Base-by-base conservation (phyloP, 176 grass and related monocot genomes). In the Typha latifolia region DNA sequence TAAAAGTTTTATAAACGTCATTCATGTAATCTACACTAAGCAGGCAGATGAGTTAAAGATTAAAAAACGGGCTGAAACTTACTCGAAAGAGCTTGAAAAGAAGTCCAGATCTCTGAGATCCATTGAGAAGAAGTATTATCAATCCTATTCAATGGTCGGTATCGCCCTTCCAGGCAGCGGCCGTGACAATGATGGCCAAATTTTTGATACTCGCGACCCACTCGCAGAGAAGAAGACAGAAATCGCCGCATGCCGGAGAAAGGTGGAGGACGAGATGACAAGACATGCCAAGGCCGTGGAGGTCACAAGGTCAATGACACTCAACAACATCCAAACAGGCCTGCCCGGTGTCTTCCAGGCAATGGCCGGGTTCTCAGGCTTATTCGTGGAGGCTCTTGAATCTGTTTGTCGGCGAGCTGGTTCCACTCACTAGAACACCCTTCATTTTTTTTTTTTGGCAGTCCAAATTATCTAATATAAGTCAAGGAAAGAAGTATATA, bases 311-410 rank as follows among this genome's bases (percentile, higher is more conserved):
- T 93, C 89, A 13, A 90, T 99, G 95, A 99, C 95, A 0, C 66
- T 99, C 64, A 93, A 99, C 78, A 99, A 94, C 72, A 93, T 99
- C 72, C 95, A 99, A 72, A 99, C 95, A 50, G 95, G 95, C 63
- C 73, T 99, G 43, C 95, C 95, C 0, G 95, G 95, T 22, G 90
- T 99, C 68, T 99, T 99, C 76, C 95, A 93, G 57, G 95, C 95
- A 26, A 84, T 99, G 52, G 81, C 83, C 14, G 86, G 83, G 21
- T 99, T 99, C 76, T 99, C 95, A 26, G 84, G 73, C 68, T 82
- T 88, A 57, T 87, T 94, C 21, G 89, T 90, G 0, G 89, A 90
- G 53, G 76, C 73, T 5, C 74, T 99, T 3, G 89, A 93, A 61
- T 71, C 66, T 14, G 95, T 99, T 66, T 99, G 89, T 78, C 62